Evolutionary conservation across 1,139 yeast species (phyloP).

Genomic region (Sugiyamaella paludigena): DNA sequence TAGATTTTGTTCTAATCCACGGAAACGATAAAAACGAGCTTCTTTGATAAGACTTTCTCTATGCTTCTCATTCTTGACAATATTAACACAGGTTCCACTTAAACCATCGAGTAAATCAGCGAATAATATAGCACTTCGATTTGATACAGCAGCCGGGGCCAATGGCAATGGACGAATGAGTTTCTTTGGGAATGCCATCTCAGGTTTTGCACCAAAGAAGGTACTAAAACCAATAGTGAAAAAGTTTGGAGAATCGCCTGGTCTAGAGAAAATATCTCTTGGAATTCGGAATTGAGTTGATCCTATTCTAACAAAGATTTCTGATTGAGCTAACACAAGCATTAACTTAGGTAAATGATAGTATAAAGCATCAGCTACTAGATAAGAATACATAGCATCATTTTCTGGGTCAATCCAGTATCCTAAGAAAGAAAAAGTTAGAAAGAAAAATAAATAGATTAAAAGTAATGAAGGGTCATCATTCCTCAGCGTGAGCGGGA

Average conservation of each 20-base stretch:
- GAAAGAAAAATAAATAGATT: too few relatives aligned
- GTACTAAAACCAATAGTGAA: constrained; percentile 62
- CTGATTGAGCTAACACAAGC: constrained; percentile 50
- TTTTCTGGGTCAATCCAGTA: constrained; percentile 58
- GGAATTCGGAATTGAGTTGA: constrained; percentile 59
- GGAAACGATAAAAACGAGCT: constrained; percentile 72
- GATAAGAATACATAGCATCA: constrained; percentile 59
- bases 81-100: constrained; percentile 51
- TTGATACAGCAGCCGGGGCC: constrained; percentile 51
- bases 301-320: constrained; percentile 63
- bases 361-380: constrained; percentile 73
- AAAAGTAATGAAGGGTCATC: too few relatives aligned
- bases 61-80: constrained; percentile 49
- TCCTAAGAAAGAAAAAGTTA: constrained; percentile 23
- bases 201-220: constrained; percentile 48
- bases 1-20: constrained; percentile 69
- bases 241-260: constrained; percentile 76
- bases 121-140: constrained; percentile 59
- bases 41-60: constrained; percentile 59
- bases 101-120: constrained; percentile 56
- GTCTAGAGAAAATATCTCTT: constrained; percentile 47
- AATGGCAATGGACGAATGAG: constrained; percentile 77
- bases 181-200: constrained; percentile 36
- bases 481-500: too few relatives aligned
- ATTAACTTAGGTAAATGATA: constrained; percentile 62